Conservation (phyloP, 257 asterid genomes). For the Ballota nigra region DNA sequence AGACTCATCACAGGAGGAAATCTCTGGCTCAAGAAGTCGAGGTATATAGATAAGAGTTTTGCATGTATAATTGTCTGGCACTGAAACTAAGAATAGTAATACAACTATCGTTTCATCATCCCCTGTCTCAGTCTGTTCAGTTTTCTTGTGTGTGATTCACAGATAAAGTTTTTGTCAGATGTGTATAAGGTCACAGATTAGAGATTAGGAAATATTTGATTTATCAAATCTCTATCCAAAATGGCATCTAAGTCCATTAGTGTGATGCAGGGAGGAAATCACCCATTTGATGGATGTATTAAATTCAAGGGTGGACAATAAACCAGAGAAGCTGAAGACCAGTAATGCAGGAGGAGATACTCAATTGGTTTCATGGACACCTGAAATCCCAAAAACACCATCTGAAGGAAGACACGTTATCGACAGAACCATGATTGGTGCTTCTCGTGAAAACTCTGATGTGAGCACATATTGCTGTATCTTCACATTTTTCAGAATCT, state of each 20-base stretch:
- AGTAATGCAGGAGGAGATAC: slow-evolving; percentile 33
- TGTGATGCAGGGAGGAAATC: slow-evolving; percentile 67
- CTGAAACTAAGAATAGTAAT: neutral
- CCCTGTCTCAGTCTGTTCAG: neutral
- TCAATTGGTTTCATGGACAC: slow-evolving; percentile 36
- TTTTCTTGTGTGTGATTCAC: slow-evolving; percentile 9
- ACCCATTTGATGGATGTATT: slow-evolving; percentile 58
- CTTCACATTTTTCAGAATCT: neutral
- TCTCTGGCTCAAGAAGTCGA: neutral
- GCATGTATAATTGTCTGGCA: neutral
- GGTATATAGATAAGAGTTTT: neutral
- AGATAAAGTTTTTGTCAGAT: neutral
- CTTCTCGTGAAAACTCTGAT: slow-evolving; percentile 39
- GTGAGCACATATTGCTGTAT: slow-evolving; percentile 36
- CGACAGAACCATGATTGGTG: slow-evolving; percentile 32
- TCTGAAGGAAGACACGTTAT: slow-evolving; percentile 34
- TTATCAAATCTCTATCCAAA: neutral
- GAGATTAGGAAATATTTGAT: slow-evolving; percentile 4
- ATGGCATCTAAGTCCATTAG: slow-evolving; percentile 13
- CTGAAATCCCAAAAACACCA: slow-evolving; percentile 37
- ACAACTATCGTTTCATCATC: neutral
- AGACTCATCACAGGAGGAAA: slow-evolving; percentile 4
- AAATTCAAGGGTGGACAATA: slow-evolving; percentile 45
- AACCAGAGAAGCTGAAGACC: slow-evolving; percentile 37
- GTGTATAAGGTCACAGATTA: neutral